phyloP scores from a whole-genome alignment of 257 asterid species.

The Gentiana dahurica region DNA sequence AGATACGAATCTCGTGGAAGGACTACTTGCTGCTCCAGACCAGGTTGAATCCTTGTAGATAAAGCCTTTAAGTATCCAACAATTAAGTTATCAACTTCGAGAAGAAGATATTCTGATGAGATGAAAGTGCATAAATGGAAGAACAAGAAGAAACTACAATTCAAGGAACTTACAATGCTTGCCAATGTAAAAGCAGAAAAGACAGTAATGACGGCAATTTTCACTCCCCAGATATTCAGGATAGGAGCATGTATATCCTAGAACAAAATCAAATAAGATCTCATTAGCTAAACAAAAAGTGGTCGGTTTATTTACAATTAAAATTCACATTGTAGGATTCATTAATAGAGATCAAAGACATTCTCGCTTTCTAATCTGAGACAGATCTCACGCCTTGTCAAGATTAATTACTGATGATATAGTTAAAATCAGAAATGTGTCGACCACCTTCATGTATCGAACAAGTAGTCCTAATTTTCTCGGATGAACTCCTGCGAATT shows the following conservation, averaged over 20 bases:
- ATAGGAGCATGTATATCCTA: slow-evolving; percentile 91
- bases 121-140: slow-evolving; percentile 6
- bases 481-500: slow-evolving; percentile 49
- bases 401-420: background rate
- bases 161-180: slow-evolving; percentile 68
- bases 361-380: background rate
- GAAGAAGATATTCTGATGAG: slow-evolving; percentile 4
- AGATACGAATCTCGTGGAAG: slow-evolving; percentile 97
- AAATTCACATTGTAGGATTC: too few species aligned
- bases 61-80: slow-evolving; percentile 51
- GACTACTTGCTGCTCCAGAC: slow-evolving; percentile 95
- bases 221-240: slow-evolving; percentile 79
- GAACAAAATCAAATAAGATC: slow-evolving; percentile 12
- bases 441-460: slow-evolving; percentile 90
- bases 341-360: background rate
- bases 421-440: slow-evolving; percentile 9
- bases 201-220: slow-evolving; percentile 57
- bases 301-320: too few species aligned
- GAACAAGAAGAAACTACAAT: slow-evolving; percentile 1
- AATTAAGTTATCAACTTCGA: background rate
- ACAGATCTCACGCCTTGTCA: slow-evolving; percentile 2
- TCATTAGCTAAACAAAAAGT: background rate
- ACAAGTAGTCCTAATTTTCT: slow-evolving; percentile 73
- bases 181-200: slow-evolving; percentile 84
- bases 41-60: slow-evolving; percentile 90